Conservation (phyloP, 2,329 filamentous ascomycete species). For the Oidium heveae region DNA sequence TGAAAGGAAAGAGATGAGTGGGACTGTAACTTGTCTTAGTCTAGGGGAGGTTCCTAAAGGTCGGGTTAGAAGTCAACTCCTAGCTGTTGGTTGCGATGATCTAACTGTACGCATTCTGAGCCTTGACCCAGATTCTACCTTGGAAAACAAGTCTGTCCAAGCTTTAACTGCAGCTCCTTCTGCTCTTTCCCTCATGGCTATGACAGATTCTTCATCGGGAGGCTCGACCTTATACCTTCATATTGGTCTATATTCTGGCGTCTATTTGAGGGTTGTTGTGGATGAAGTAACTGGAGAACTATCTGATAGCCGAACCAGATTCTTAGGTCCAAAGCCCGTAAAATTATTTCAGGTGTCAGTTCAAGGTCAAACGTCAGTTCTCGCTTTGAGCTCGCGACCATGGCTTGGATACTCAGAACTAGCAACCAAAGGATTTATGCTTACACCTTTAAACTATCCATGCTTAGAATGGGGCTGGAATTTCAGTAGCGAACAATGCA, state of each 20-base stretch:
- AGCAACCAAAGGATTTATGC: slow-evolving; percentile 65
- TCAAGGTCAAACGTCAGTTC: slow-evolving; percentile 57
- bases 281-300: slow-evolving; percentile 91
- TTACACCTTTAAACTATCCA: slow-evolving; percentile 75
- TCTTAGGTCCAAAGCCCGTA: slow-evolving; percentile 73
- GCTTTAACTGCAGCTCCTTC: slow-evolving; percentile 78
- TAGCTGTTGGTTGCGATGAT: slow-evolving; percentile 92
- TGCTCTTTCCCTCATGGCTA: slow-evolving; percentile 72
- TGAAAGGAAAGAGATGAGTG: slow-evolving; percentile 83
- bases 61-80: slow-evolving; percentile 64
- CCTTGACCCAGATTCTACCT: slow-evolving; percentile 65
- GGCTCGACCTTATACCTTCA: slow-evolving; percentile 81
- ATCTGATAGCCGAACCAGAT: slow-evolving; percentile 82
- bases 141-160: slow-evolving; percentile 87
- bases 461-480: slow-evolving; percentile 87
- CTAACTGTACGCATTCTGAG: slow-evolving; percentile 84
- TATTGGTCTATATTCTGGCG: slow-evolving; percentile 83
- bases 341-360: slow-evolving; percentile 81
- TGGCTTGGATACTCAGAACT: slow-evolving; percentile 89
- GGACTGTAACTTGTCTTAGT: slow-evolving; percentile 84
- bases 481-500: slow-evolving; percentile 84
- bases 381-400: slow-evolving; percentile 78
- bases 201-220: slow-evolving; percentile 80
- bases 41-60: slow-evolving; percentile 83
- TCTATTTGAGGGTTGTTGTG: slow-evolving; percentile 82